phyloP scores from a whole-genome alignment of 2,329 filamentous ascomycete species.

The Pestalotiopsis sp. region DNA sequence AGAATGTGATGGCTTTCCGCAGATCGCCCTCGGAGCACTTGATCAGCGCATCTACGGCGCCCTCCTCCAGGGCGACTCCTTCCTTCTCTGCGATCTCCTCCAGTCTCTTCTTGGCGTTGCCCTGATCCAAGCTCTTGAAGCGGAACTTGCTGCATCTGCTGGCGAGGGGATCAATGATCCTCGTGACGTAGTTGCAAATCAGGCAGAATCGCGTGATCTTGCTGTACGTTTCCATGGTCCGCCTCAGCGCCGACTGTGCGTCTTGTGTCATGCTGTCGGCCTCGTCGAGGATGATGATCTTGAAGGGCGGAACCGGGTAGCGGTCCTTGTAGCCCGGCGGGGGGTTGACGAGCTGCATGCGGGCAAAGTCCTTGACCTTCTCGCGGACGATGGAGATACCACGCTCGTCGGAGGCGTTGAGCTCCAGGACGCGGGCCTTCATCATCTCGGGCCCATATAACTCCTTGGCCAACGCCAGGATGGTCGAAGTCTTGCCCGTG shows the following conservation, averaged over 20 bases:
- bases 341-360: slow-evolving; percentile 88
- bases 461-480: slow-evolving; percentile 95
- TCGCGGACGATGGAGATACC: slow-evolving; percentile 96
- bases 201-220: slow-evolving; percentile 97
- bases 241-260: slow-evolving; percentile 85
- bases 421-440: slow-evolving; percentile 91
- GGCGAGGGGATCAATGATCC: slow-evolving; percentile 95
- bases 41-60: slow-evolving; percentile 82
- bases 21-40: slow-evolving; percentile 91
- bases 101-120: slow-evolving; percentile 77
- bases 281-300: slow-evolving; percentile 98
- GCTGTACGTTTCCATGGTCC: slow-evolving; percentile 98
- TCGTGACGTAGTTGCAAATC: slow-evolving; percentile 97
- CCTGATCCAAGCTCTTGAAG: slow-evolving; percentile 93
- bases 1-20: slow-evolving; percentile 91
- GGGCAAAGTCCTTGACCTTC: slow-evolving; percentile 97
- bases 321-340: slow-evolving; percentile 66
- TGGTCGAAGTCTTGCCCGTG: slow-evolving; percentile 96
- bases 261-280: slow-evolving; percentile 99
- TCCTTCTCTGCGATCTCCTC: slow-evolving; percentile 82
- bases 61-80: slow-evolving; percentile 73
- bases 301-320: slow-evolving; percentile 96
- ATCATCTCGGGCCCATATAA: slow-evolving; percentile 95
- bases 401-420: slow-evolving; percentile 98
- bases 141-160: slow-evolving; percentile 94